phyloP scores from a whole-genome alignment of 1,284 basidiomycete genomes.

The Sanghuangporus weigelae region DNA sequence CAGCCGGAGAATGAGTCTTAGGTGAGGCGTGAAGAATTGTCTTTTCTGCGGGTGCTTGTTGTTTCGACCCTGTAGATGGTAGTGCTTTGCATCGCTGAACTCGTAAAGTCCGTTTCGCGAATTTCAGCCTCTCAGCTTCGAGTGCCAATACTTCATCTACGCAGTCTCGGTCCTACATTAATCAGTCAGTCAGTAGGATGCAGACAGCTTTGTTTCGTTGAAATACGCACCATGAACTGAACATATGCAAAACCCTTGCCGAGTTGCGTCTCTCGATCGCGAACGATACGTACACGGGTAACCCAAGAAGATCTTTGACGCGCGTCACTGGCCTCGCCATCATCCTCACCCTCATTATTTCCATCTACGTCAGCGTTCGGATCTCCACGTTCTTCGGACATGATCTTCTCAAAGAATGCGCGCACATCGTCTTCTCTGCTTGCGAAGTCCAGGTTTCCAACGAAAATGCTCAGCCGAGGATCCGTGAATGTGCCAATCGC shows the following conservation, averaged over 20 bases:
- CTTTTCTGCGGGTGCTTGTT: slow-evolving; percentile 31
- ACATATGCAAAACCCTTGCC: slow-evolving; percentile 99
- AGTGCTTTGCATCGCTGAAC: slow-evolving; percentile 73
- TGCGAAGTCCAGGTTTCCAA: slow-evolving; percentile 92
- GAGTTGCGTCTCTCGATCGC: slow-evolving; percentile 89
- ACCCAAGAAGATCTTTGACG: slow-evolving; percentile 55
- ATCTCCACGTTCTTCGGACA: slow-evolving; percentile 70
- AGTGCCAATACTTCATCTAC: slow-evolving; percentile 86
- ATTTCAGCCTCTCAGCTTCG: slow-evolving; percentile 70
- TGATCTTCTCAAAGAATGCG: slow-evolving; percentile 78
- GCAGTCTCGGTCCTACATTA: slow-evolving; percentile 71
- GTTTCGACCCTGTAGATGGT: slow-evolving; percentile 12
- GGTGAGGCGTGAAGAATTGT: slow-evolving; percentile 21
- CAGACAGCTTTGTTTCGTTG: neutral
- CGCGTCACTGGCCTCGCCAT: slow-evolving; percentile 24
- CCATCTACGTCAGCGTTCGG: slow-evolving; percentile 27
- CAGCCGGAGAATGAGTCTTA: slow-evolving; percentile 9
- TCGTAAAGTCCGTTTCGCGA: slow-evolving; percentile 85
- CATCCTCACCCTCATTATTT: slow-evolving; percentile 24
- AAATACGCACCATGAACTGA: slow-evolving; percentile 68
- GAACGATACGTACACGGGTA: slow-evolving; percentile 78
- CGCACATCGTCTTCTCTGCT: slow-evolving; percentile 88
- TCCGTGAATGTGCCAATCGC: slow-evolving; percentile 37
- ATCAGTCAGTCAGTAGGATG: neutral
- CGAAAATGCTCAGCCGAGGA: slow-evolving; percentile 83